Conservation (phyloP, 2,329 filamentous ascomycete genomes). For the Domatiomyces globalis region DNA sequence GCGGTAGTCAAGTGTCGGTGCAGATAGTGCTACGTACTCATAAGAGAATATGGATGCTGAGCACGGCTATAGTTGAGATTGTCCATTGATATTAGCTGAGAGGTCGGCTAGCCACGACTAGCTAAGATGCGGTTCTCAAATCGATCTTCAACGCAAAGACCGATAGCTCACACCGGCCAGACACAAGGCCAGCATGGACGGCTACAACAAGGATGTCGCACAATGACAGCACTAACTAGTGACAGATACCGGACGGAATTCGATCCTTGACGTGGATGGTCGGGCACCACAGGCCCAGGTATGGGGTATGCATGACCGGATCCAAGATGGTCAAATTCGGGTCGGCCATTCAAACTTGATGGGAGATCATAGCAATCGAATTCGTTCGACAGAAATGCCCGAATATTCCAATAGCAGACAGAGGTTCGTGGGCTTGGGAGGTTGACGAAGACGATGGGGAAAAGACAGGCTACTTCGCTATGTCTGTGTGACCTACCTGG, state of each 20-base stretch:
- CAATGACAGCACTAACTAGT: not conserved
- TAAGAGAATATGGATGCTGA: no score
- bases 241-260: not conserved
- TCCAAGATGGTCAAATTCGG: not conserved
- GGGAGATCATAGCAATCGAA: not conserved
- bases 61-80: no score
- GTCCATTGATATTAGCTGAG: no score
- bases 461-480: not conserved
- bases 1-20: no score
- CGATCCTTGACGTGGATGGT: not conserved
- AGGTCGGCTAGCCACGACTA: no score
- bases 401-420: not conserved
- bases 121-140: no score
- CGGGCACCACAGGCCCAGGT: not conserved
- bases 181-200: no score
- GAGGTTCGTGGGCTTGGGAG: not conserved
- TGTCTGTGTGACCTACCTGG: not conserved
- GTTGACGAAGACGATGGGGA: not conserved
- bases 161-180: no score
- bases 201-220: no score
- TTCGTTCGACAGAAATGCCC: not conserved
- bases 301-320: not conserved
- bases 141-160: no score
- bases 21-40: no score
- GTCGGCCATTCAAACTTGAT: not conserved